Base-by-base conservation (phyloP, 495 filamentous ascomycete species). In the Penicillium simplicissimum region DNA sequence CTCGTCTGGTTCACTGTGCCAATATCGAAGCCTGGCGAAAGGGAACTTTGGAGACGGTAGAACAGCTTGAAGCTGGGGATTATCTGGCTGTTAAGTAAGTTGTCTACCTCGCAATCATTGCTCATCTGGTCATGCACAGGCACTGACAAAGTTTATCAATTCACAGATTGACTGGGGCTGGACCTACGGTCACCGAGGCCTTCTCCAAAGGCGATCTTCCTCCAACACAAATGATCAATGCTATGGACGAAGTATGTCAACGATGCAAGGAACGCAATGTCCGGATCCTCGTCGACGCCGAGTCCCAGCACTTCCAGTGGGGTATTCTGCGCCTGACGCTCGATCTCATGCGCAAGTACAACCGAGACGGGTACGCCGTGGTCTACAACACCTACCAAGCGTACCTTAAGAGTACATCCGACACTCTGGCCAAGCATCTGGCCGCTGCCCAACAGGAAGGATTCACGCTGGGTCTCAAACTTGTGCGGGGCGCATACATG, bases 401-500 rank as follows among this genome's bases (percentile, higher is more conserved):
- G 14, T 97, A 96, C 70, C 78, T 96, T 17, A 90, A 90, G 69
- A 79, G 81, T 15, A 87, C 86, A 0, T 85, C 90, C 0, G 66
- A 61, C 2, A 82, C 81, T 0, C 75, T 97, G 0, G 79, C 82
- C 8, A 64, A 64, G 4, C 90, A 96, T 66, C 81, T 96, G 2
- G 74, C 78, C 1, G 63, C 69, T 2, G 91, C 93, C 0, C 63
- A 77, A 14, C 61, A 82, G 45, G 87, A 91, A 45, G 84, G 82
- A 0, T 95, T 90, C 63, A 89, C 86, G 0, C 76, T 96, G 3
- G 93, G 93, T 9, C 81, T 94, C 10, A 97, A 97, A 71, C 81
- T 97, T 0, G 93, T 97, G 4, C 82, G 93, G 17, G 93, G 93
- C 14, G 93, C 93, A 2, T 97, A 97, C 71, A 79, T 97, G 11